Base-by-base conservation (phyloP, 805 yeast genomes). In the Ogataea methylovora region DNA sequence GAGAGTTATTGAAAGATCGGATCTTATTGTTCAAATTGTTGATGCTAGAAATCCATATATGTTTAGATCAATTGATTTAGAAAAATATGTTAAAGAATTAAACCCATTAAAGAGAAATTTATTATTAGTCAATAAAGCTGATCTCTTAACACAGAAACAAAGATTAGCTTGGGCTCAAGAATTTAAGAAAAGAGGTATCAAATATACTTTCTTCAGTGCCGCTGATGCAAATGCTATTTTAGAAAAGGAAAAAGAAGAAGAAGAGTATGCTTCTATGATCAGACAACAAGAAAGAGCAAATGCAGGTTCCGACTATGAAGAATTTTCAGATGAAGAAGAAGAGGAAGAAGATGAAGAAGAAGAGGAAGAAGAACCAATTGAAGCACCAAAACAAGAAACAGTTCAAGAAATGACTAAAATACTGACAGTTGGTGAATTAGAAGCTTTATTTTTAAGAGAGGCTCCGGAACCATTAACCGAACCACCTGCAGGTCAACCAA, bases 1-100 rank as follows among this genome's bases (percentile, higher is more conserved):
- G 98, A 75, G 98, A 62, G 98, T 92, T 29, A 84, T 87, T 17
- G 98, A 92, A 59, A 76, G 97, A 53, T 84, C 92, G 17, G 96
- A 90, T 58, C 68, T 92, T 48, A 76, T 92, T 26, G 97, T 92
- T 5, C 98, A 92, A 57, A 92, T 92, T 64, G 97, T 92, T 20
- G 98, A 92, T 63, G 97, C 97, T 10, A 73, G 98, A 61, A 87
- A 85, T 54, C 98, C 98, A 5, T 61, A 88, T 38, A 67, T 86
- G 40, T 92, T 86, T 65, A 73, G 97, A 54, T 87, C 96, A 2
- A 73, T 73, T 18, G 97, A 92, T 61, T 69, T 51, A 52, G 97
- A 84, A 44, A 68, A 60, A 17, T 92, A 92, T 52, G 97, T 87
- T 15, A 65, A 71, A 36, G 94, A 84, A 43, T 53, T 85, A 29